phyloP scores from a whole-genome alignment of 495 filamentous ascomycete species.

The Talaromyces borbonicus region DNA sequence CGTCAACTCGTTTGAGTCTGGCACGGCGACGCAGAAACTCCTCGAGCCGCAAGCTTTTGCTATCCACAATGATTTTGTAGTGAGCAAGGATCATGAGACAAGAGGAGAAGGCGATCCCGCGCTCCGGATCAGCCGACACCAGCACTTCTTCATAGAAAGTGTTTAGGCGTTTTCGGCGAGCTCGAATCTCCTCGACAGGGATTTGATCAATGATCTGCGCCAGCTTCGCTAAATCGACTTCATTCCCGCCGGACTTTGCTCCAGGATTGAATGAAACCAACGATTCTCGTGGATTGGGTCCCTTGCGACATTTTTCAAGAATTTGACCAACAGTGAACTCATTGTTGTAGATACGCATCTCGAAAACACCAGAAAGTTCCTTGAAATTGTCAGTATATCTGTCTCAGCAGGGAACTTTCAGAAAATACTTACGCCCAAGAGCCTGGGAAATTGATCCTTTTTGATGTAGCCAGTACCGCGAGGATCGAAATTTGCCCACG shows the following conservation, averaged over 20 bases:
- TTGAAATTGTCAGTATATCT: conserved; percentile 11
- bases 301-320: conserved; percentile 63
- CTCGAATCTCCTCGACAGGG: conserved; percentile 61
- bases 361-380: conserved; percentile 88
- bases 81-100: conserved; percentile 97
- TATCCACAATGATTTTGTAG: conserved; percentile 98
- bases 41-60: conserved; percentile 84
- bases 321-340: conserved; percentile 79
- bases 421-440: conserved; percentile 60
- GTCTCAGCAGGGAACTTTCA: not conserved
- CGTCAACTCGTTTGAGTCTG: conserved; percentile 89
- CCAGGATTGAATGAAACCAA: conserved; percentile 12
- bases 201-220: conserved; percentile 66
- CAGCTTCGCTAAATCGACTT: conserved; percentile 68
- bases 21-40: conserved; percentile 89
- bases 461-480: conserved; percentile 83
- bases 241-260: conserved; percentile 41
- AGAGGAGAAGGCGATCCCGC: conserved; percentile 84
- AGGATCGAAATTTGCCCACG: conserved; percentile 92
- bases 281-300: conserved; percentile 37
- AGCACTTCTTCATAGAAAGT: conserved; percentile 93
- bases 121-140: conserved; percentile 78
- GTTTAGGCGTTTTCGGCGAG: conserved; percentile 69
- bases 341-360: conserved; percentile 92
- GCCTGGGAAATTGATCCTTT: conserved; percentile 82